phyloP scores from a whole-genome alignment of 2,329 filamentous ascomycete species.

The Fusarium ramigenum region DNA sequence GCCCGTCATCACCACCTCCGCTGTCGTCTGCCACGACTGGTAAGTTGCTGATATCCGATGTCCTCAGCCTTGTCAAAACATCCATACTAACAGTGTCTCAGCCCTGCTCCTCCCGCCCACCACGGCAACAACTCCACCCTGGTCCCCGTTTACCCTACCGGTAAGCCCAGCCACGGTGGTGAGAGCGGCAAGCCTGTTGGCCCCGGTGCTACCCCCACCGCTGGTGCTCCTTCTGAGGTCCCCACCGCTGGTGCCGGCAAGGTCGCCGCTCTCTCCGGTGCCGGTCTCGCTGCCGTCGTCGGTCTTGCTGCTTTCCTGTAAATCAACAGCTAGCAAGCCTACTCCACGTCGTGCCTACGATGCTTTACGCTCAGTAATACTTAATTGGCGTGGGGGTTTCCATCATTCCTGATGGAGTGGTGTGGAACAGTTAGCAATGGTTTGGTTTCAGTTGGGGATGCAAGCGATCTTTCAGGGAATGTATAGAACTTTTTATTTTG shows the following conservation, averaged over 20 bases:
- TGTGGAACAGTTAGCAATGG: slow-evolving; percentile 45
- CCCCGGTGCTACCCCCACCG: slow-evolving; percentile 43
- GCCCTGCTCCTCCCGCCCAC: slow-evolving; percentile 43
- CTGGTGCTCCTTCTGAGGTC: slow-evolving; percentile 49
- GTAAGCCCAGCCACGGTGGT: slow-evolving; percentile 23
- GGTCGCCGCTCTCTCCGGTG: slow-evolving; percentile 65
- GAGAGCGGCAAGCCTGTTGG: slow-evolving; percentile 9
- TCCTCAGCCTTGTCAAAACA: slow-evolving; percentile 9
- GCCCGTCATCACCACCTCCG: slow-evolving; percentile 63
- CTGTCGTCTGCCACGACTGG: slow-evolving; percentile 65
- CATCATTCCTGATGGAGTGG: slow-evolving; percentile 49
- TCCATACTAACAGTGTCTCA: slow-evolving; percentile 26
- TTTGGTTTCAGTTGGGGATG: slow-evolving; percentile 40
- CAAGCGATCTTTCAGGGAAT: slow-evolving; percentile 43
- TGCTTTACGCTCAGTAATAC: slow-evolving; percentile 54
- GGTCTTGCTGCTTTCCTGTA: slow-evolving; percentile 69
- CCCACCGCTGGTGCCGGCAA: slow-evolving; percentile 66
- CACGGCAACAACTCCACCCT: slow-evolving; percentile 50
- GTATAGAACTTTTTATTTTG: slow-evolving; percentile 48
- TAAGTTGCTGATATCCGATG: slow-evolving; percentile 45
- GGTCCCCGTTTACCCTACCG: slow-evolving; percentile 33
- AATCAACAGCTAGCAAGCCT: slow-evolving; percentile 53
- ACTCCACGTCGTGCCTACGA: slow-evolving; percentile 52
- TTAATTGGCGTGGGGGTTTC: slow-evolving; percentile 50
- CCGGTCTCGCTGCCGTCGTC: slow-evolving; percentile 67